Conservation (phyloP, 2,329 filamentous ascomycete species). For the Verticillium tricorpus region DNA sequence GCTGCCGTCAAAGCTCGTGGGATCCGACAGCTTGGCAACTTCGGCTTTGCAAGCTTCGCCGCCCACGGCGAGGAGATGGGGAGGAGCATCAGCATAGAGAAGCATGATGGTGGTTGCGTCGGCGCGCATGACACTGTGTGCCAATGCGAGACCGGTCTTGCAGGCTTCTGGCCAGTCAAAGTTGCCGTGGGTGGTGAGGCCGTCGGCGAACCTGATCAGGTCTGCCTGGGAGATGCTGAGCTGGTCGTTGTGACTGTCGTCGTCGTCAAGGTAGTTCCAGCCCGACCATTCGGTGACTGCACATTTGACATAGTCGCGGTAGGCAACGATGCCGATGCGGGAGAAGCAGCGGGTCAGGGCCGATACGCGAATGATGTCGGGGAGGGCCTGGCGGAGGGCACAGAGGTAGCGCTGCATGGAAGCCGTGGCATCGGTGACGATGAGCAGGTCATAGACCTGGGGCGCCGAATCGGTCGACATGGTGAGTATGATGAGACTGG, state of each 20-base stretch:
- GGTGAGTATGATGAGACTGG: neutral
- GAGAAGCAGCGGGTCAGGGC: conserved; percentile 43
- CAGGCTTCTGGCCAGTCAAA: conserved; percentile 42
- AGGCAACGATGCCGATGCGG: conserved; percentile 44
- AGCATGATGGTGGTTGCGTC: conserved; percentile 45
- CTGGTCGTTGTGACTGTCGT: conserved; percentile 8
- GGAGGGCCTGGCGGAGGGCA: conserved; percentile 40
- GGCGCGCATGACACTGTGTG: conserved; percentile 40
- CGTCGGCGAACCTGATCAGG: conserved; percentile 29
- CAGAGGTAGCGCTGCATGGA: conserved; percentile 39
- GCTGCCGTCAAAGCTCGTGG: conserved; percentile 21
- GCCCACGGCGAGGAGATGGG: conserved; percentile 31
- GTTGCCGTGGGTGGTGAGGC: conserved; percentile 27
- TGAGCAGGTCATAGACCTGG: conserved; percentile 35
- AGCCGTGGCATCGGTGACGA: conserved; percentile 40
- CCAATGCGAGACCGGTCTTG: conserved; percentile 43
- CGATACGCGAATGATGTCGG: conserved; percentile 45
- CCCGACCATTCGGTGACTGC: conserved; percentile 42
- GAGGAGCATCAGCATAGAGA: conserved; percentile 42
- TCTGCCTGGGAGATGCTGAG: conserved; percentile 20
- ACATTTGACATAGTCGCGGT: conserved; percentile 38
- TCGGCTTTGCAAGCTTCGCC: conserved; percentile 20
- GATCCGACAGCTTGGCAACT: conserved; percentile 3
- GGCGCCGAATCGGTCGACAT: neutral
- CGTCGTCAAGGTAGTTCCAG: conserved; percentile 29